Conservation (phyloP, 805 yeast genomes). For the Blastobotrys terrestris region DNA sequence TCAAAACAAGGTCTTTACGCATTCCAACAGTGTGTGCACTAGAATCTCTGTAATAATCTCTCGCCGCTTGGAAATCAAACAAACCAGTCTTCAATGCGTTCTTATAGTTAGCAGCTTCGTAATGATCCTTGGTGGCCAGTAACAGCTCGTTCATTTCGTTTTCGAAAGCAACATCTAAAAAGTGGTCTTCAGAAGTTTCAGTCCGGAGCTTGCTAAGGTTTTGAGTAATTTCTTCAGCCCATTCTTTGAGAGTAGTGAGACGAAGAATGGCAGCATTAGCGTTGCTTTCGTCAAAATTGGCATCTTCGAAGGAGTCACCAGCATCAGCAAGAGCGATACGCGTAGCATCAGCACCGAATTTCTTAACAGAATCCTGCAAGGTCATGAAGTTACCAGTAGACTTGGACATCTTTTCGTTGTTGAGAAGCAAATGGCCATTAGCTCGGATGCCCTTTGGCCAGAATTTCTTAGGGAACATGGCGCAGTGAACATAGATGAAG, state of each 20-base stretch:
- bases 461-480: conserved; percentile 79
- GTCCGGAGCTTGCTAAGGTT: conserved; percentile 49
- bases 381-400: conserved; percentile 97
- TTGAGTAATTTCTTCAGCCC: conserved; percentile 77
- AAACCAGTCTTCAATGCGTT: conserved; percentile 84
- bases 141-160: conserved; percentile 85
- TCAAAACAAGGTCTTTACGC: conserved; percentile 76
- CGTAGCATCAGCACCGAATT: conserved; percentile 96
- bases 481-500: conserved; percentile 88
- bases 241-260: conserved; percentile 84
- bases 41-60: conserved; percentile 93
- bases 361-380: conserved; percentile 70
- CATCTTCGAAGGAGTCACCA: conserved; percentile 96
- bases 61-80: conserved; percentile 89
- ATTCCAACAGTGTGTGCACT: conserved; percentile 45
- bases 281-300: conserved; percentile 91
- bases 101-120: conserved; percentile 71
- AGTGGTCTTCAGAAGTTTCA: conserved; percentile 46
- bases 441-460: conserved; percentile 96
- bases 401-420: conserved; percentile 97
- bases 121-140: conserved; percentile 66
- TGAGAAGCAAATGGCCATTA: conserved; percentile 91
- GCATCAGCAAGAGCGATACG: conserved; percentile 98
- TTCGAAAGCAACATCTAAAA: conserved; percentile 86
- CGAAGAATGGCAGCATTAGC: conserved; percentile 98